A percentile compares a stretch with the other conserved stretches of the same genome.
Conservation (phyloP, 2,329 filamentous ascomycete genomes). For the Exserohilum rostratum region DNA sequence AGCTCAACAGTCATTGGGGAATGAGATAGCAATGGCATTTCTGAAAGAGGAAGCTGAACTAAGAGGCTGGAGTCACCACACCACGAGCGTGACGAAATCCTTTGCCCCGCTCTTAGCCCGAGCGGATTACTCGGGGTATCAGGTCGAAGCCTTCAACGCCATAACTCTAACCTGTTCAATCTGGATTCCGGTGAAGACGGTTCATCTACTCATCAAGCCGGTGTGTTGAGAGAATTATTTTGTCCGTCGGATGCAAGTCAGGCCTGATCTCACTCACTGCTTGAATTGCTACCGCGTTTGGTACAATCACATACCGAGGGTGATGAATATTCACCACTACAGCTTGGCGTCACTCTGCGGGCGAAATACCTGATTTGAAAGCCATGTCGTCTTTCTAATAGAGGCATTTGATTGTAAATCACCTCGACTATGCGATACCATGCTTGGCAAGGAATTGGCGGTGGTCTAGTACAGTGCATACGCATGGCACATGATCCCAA, state of each 20-base stretch:
- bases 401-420: conserved; percentile 27
- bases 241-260: no score
- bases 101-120: conserved; percentile 23
- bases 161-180: conserved; percentile 19
- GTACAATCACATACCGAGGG: conserved; percentile 6
- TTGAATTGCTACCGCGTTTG: neutral
- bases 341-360: conserved; percentile 31
- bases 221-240: no score
- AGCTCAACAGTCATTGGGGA: neutral
- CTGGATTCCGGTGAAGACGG: conserved; percentile 3
- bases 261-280: neutral
- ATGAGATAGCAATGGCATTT: conserved; percentile 22
- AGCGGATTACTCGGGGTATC: conserved; percentile 25
- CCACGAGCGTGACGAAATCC: conserved; percentile 23
- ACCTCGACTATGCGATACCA: conserved; percentile 35
- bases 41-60: conserved; percentile 34
- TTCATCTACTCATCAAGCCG: neutral
- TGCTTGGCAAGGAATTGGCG: conserved; percentile 25
- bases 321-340: conserved; percentile 32
- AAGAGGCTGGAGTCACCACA: conserved; percentile 31
- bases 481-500: conserved; percentile 31
- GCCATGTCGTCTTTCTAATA: conserved; percentile 30
- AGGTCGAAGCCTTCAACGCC: conserved; percentile 19
- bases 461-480: conserved; percentile 34
- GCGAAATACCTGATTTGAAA: conserved; percentile 37